Percentiles rank a stretch among this genome's conserved stretches.
Conservation (phyloP, 106 monocot genomes). For the Alisma plantagoaquatica region DNA sequence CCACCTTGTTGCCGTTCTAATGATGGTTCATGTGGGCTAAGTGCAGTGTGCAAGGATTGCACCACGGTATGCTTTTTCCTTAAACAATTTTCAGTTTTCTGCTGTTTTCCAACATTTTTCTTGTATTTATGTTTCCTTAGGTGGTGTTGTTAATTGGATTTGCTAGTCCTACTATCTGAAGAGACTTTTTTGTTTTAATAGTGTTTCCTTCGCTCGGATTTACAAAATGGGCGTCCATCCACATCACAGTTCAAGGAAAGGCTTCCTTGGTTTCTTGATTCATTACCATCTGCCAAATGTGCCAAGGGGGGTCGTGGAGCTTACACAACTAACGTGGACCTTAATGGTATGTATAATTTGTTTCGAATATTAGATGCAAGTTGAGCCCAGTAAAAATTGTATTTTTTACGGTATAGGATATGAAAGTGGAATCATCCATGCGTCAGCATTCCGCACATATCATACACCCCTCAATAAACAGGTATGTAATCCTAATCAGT, state of each 20-base stretch:
- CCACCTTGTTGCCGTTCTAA: constrained; percentile 76
- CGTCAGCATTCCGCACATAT: constrained; percentile 93
- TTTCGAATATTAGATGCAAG: background rate
- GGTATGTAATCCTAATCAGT: constrained; percentile 26
- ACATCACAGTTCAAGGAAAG: constrained; percentile 81
- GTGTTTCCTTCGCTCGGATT: constrained; percentile 80
- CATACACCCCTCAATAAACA: constrained; percentile 94
- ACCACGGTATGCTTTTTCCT: constrained; percentile 50
- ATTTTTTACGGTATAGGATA: constrained; percentile 37
- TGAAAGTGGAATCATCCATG: constrained; percentile 65
- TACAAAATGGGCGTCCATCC: constrained; percentile 77
- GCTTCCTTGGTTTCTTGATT: constrained; percentile 97
- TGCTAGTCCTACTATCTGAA: too few species aligned
- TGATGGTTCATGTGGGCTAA: constrained; percentile 38
- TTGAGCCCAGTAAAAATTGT: too few species aligned
- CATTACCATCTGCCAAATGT: constrained; percentile 87
- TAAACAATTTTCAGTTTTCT: background rate
- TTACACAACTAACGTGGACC: constrained; percentile 82
- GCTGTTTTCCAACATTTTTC: background rate
- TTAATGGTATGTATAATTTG: constrained; percentile 49
- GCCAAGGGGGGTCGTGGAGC: constrained; percentile 97
- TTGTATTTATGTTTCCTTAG: background rate
- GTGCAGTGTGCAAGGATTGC: constrained; percentile 74
- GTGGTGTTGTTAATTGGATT: background rate
- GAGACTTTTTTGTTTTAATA: constrained; percentile 19